Evolutionary conservation across 2,329 filamentous ascomycete genomes (phyloP).

Genomic region (Exophiala phaeomuriformis): DNA sequence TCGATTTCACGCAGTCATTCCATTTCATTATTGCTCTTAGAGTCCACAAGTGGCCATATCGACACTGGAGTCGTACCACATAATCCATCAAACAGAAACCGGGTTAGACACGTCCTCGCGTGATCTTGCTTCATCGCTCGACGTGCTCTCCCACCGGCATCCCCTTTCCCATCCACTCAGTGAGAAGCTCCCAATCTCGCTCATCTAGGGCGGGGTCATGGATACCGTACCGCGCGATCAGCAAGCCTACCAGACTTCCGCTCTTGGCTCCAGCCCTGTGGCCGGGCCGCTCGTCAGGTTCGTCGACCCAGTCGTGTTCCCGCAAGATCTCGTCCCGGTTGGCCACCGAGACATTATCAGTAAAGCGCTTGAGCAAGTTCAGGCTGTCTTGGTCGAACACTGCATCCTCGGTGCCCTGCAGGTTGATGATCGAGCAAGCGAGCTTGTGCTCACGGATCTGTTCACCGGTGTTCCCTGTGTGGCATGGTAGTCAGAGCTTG

Average conservation of each 20-base stretch:
- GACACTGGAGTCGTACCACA: background rate
- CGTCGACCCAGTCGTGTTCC: conserved; percentile 12
- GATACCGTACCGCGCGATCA: conserved; percentile 16
- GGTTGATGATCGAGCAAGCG: conserved; percentile 20
- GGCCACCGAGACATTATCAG: conserved; percentile 4
- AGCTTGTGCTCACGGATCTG: conserved; percentile 20
- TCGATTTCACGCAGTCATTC: no score
- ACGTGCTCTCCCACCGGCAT: conserved; percentile 17
- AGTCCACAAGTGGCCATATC: background rate
- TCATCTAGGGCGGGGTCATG: conserved; percentile 15
- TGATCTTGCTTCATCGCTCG: conserved; percentile 5
- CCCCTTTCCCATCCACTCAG: conserved; percentile 15
- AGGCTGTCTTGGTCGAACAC: conserved; percentile 14
- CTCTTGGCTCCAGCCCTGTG: conserved; percentile 1
- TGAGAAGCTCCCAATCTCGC: conserved; percentile 18
- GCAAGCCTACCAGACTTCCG: conserved; percentile 10
- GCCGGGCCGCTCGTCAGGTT: conserved; percentile 2
- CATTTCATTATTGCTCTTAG: no score
- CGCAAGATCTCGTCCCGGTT: conserved; percentile 13
- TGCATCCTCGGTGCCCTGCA: conserved; percentile 16
- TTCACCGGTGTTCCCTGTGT: conserved; percentile 18
- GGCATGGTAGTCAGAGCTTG: background rate
- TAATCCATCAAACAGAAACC: background rate
- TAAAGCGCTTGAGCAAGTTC: conserved; percentile 17
- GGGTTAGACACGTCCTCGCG: background rate